phyloP scores from a whole-genome alignment of 352 stramenopile species.

The Phytophthora rubi region DNA sequence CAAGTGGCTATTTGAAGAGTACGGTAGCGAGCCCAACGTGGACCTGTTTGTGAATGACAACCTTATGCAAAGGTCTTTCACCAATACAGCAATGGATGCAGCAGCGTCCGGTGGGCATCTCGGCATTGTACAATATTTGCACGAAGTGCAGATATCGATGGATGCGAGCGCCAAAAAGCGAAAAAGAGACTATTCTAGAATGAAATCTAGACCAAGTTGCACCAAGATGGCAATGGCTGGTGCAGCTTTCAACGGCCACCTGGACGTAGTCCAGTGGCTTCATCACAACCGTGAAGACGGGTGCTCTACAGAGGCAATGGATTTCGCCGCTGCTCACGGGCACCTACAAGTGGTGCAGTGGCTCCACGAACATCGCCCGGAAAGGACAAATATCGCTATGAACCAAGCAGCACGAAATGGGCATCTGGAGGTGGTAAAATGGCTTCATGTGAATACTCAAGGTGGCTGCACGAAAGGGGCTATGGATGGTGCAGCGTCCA shows the following conservation, averaged over 20 bases:
- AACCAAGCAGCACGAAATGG: neutral
- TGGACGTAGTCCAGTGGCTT: constrained; percentile 8
- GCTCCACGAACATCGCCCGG: constrained; percentile 3
- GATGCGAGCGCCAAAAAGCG: neutral
- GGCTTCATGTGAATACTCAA: neutral
- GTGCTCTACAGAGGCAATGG: neutral
- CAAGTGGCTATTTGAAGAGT: constrained; percentile 7
- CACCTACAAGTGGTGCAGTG: constrained; percentile 6
- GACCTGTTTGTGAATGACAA: neutral
- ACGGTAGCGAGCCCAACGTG: neutral
- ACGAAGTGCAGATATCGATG: neutral
- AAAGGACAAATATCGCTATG: neutral
- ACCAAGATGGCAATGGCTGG: neutral
- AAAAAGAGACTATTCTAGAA: neutral
- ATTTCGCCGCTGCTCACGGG: neutral
- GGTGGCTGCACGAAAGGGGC: neutral
- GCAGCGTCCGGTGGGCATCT: neutral
- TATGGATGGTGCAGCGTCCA: neutral
- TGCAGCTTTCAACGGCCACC: constrained; percentile 7
- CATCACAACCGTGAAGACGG: constrained; percentile 1
- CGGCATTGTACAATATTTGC: constrained; percentile 2
- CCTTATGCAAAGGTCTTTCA: neutral
- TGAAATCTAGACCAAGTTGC: neutral
- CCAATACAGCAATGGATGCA: neutral
- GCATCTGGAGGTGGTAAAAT: constrained; percentile 3